phyloP scores from a whole-genome alignment of 2,329 filamentous ascomycete genomes.

The Fonsecaea erecta region DNA sequence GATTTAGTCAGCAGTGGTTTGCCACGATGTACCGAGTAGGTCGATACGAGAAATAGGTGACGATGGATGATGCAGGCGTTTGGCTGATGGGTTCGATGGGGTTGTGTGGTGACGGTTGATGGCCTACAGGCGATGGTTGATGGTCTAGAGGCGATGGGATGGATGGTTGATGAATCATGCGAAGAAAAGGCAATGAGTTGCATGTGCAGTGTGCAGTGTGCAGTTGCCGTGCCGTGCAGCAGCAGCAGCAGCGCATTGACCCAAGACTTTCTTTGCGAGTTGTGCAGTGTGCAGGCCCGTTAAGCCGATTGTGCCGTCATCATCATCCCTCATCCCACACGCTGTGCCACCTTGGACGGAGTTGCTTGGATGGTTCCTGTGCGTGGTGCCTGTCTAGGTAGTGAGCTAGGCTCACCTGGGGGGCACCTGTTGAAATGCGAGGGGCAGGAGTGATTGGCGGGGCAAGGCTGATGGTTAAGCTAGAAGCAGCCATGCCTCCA shows the following conservation, averaged over 20 bases:
- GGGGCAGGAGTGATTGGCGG: slow-evolving; percentile 18
- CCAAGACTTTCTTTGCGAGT: no score
- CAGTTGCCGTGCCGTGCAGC: slow-evolving; percentile 3
- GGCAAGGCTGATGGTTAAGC: slow-evolving; percentile 17
- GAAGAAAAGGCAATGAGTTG: background rate
- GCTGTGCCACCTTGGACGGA: background rate
- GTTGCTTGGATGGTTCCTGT: background rate
- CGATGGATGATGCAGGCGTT: background rate
- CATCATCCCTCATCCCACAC: slow-evolving; percentile 1
- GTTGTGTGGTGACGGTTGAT: background rate
- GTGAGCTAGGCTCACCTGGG: background rate
- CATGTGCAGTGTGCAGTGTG: slow-evolving; percentile 13
- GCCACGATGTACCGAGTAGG: background rate
- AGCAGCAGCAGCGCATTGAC: background rate
- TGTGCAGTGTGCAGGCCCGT: background rate
- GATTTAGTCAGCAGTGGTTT: slow-evolving; percentile 1
- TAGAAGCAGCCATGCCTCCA: no score
- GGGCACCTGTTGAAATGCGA: slow-evolving; percentile 3
- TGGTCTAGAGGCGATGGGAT: background rate
- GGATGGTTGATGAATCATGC: background rate
- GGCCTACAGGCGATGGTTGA: background rate
- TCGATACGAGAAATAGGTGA: background rate
- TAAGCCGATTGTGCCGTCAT: slow-evolving; percentile 18
- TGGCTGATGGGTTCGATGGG: background rate
- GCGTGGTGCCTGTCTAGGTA: background rate